Evolutionary conservation across 345 rosid species (phyloP).

Genomic region (Lagerstroemia speciosa): DNA sequence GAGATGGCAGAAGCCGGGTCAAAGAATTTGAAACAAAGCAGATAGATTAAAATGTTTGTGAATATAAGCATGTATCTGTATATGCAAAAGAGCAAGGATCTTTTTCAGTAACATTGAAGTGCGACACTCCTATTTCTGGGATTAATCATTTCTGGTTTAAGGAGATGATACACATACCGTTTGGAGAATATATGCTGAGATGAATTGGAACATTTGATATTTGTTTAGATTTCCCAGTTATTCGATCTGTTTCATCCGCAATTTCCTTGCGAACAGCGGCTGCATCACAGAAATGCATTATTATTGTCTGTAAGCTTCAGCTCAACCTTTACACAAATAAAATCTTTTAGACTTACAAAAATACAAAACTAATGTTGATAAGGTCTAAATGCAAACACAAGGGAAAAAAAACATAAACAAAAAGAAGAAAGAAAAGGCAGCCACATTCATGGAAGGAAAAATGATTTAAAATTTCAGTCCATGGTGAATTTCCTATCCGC

Average conservation of each 20-base stretch:
- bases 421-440: neutral
- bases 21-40: neutral
- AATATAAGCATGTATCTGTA: no score
- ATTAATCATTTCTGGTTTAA: neutral
- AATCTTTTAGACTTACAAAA: neutral
- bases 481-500: neutral
- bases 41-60: neutral
- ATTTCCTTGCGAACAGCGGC: constrained; percentile 72
- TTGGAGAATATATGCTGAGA: constrained; percentile 68
- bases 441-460: neutral
- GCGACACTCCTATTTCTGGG: neutral
- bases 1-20: neutral
- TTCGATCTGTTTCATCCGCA: constrained; percentile 64
- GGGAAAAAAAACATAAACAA: neutral
- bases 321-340: neutral
- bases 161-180: constrained; percentile 39
- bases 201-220: constrained; percentile 72
- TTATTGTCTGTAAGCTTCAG: neutral
- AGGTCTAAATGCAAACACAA: neutral
- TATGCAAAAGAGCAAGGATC: no score
- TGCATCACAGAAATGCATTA: constrained; percentile 13
- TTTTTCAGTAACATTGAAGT: no score
- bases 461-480: neutral
- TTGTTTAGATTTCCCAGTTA: constrained; percentile 61
- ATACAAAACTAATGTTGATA: neutral